Evolutionary conservation across 768 basidiomycete species (phyloP), one percentile per base, ranked within the genome.

Genomic region (Lepiota venenata): DNA sequence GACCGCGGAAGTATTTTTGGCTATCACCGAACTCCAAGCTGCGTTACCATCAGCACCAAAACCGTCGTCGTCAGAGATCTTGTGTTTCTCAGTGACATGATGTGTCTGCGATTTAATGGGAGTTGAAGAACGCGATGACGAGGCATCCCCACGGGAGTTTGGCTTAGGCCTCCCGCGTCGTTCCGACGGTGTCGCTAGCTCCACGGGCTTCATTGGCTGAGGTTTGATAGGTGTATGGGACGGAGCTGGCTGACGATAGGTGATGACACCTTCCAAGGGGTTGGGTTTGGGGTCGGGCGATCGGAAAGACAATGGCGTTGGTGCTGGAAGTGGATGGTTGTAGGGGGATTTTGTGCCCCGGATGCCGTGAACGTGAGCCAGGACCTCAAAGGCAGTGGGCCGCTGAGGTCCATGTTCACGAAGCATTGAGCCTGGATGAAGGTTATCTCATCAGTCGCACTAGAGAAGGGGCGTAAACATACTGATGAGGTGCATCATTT

Each of bases 401-500:
- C 97, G 80, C 60, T 91, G 87, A 2, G 82, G 66, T 2, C 95
- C 93, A 58, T 93, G 88, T 64, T 98, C 97, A 47, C 88, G 85
- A 21, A 99, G 81, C 92, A 97, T 97, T 4, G 91, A 91, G 0
- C 77, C 93, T 98, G 61, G 20, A 47, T 51, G 58, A 25, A 50
- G 52, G 16, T 54, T 45, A 61, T 52, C 20, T 50, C 14, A 50
- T 59, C 47, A 43, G 52, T 38, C 51, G 57, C 47, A 43, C 49
- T 29, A 36, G 25, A 2, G 27, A 35, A 59, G 39, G 42, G 27
- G 16, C 37, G 22, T 15, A 36, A n/a, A 60, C 79, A 69, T 62
- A 94, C 93, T 86, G 55, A 97, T 94, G 41, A 95, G 67, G 46
- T 82, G 75, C 59, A 88, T 93, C 78, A 98, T 82, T 57, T 89